Conservation (phyloP, 768 basidiomycete genomes). For the Termitomyces sp. region DNA sequence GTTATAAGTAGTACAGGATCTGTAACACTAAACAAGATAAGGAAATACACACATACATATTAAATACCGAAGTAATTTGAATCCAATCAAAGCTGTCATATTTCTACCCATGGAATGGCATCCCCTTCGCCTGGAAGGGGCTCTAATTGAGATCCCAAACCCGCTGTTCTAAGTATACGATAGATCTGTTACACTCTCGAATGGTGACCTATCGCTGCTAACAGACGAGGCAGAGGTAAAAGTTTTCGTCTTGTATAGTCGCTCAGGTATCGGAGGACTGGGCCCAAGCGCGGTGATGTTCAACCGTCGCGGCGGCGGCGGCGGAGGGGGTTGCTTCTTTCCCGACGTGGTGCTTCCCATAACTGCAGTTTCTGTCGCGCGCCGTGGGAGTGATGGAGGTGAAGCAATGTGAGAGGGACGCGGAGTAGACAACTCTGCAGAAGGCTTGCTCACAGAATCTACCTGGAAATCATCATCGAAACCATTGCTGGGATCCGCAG, state of each 20-base stretch:
- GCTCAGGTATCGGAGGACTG: conserved; percentile 46
- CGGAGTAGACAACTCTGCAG: neutral
- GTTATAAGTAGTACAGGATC: neutral
- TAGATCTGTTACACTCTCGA: conserved; percentile 56
- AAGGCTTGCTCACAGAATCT: neutral
- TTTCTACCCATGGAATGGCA: conserved; percentile 48
- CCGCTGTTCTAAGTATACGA: conserved; percentile 20
- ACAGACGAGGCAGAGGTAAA: conserved; percentile 28
- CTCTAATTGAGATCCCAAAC: conserved; percentile 57
- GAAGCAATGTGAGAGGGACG: conserved; percentile 4
- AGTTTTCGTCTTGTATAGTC: conserved; percentile 22
- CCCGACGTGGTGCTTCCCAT: conserved; percentile 8
- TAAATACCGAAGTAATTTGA: conserved; percentile 8
- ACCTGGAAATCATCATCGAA: conserved; percentile 13
- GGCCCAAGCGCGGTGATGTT: conserved; percentile 20
- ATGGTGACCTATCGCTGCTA: conserved; percentile 50
- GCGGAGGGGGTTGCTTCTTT: conserved; percentile 58
- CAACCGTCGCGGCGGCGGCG: conserved; percentile 57
- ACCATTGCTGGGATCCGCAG: conserved; percentile 1
- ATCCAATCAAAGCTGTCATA: too few relatives aligned
- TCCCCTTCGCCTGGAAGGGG: conserved; percentile 57
- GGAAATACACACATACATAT: conserved; percentile 1
- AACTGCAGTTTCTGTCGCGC: conserved; percentile 17
- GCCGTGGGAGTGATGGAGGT: conserved; percentile 16
- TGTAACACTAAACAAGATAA: neutral